Base-by-base conservation (phyloP, 1,139 yeast genomes). In the Meyerozyma athensensis region DNA sequence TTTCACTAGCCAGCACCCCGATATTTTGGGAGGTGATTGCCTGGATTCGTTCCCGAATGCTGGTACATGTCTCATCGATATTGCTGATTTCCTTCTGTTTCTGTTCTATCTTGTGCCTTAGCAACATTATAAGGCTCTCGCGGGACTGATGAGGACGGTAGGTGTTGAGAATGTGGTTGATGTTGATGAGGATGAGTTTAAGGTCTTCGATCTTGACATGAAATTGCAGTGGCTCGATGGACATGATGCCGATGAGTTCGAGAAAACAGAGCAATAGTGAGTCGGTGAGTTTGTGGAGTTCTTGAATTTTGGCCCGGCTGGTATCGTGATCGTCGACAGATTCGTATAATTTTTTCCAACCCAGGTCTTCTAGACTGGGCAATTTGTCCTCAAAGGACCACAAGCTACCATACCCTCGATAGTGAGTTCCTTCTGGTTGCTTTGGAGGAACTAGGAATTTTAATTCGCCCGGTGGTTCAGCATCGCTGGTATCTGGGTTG, bases 81-180 rank as follows among this genome's bases (percentile, higher is more conserved):
- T 65, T 59, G 19, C 56, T 58, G n/a, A 79, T 79, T 47, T 81
- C 86, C 7, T 54, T 52, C 42, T 60, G 64, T 48, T 80, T 80
- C 32, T 63, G 58, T 35, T 72, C 79, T 19, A 82, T 70, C 50
- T 81, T 84, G 38, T 78, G 80, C 50, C 76, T 79, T 56, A 87
- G 64, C 39, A 85, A 63, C 72, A 81, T 68, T 35, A 85, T 81
- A 47, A 87, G 70, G 42, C 87, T 80, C 50, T 87, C 96, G 34
- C 95, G 68, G 6, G 90, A 81, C 54, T 87, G 96, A 56, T 87
- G 96, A 0, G 96, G 96, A 40, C 96, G 67, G 59, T 86, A 87
- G 39, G 86, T 86, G 57, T 87, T 87, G 43, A 87, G 62, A 38
- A 87, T 61, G 55, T 87, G 96, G 54, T 86, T 95, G 47, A 86